phyloP scores from a whole-genome alignment of 495 filamentous ascomycete genomes.

The Filosporella fistucella region DNA sequence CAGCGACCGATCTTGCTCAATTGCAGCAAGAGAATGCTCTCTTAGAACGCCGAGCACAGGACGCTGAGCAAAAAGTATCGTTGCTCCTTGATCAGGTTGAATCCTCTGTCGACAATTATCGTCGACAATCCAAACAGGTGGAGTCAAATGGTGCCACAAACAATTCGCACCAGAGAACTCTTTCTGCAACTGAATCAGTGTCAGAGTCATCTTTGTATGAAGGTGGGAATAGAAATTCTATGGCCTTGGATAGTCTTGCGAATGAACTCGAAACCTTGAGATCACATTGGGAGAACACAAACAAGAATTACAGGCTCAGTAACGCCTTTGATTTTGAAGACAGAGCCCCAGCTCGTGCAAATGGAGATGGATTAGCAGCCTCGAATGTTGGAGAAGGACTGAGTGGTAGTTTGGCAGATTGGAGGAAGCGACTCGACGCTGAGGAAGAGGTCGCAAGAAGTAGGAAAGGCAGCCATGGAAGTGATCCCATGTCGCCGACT shows the following conservation, averaged over 20 bases:
- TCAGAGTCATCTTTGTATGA: constrained; percentile 52
- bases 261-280: constrained; percentile 86
- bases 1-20: constrained; percentile 67
- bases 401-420: constrained; percentile 68
- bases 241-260: constrained; percentile 87
- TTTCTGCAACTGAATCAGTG: constrained; percentile 28
- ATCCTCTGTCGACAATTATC: constrained; percentile 88
- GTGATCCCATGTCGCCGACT: not conserved
- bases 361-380: constrained; percentile 25
- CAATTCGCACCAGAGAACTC: constrained; percentile 25
- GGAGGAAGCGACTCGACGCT: constrained; percentile 68
- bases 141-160: constrained; percentile 26
- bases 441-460: constrained; percentile 38
- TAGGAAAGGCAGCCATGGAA: constrained; percentile 13
- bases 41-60: constrained; percentile 75
- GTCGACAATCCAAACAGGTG: constrained; percentile 63
- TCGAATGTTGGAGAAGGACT: constrained; percentile 40
- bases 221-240: constrained; percentile 52
- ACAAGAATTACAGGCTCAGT: constrained; percentile 86
- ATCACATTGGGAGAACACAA: constrained; percentile 91
- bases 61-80: constrained; percentile 90
- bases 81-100: constrained; percentile 93
- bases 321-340: constrained; percentile 81
- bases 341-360: constrained; percentile 42
- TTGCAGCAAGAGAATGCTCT: constrained; percentile 75